Percentiles rank a stretch among this genome's conserved stretches.
Conservation (phyloP, 2,329 filamentous ascomycete species). For the Colletotrichum acutatum region DNA sequence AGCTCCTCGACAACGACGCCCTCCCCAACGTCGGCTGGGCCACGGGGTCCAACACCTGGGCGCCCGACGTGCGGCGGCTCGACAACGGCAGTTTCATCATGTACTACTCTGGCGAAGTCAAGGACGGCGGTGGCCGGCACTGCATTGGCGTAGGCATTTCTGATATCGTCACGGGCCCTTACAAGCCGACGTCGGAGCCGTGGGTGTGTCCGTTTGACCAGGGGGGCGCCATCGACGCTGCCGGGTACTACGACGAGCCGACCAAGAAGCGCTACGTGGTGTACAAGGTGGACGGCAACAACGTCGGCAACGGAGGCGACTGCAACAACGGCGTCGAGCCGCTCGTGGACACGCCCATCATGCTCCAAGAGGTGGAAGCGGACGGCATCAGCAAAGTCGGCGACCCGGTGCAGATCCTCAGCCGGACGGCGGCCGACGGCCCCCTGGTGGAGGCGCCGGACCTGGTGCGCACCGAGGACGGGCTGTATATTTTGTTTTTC, state of each 20-base stretch:
- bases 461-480: slow-evolving; percentile 56
- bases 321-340: slow-evolving; percentile 57
- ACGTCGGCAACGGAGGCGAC: slow-evolving; percentile 54
- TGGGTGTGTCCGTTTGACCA: slow-evolving; percentile 62
- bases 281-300: slow-evolving; percentile 76
- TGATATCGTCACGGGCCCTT: slow-evolving; percentile 61
- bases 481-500: slow-evolving; percentile 70
- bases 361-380: slow-evolving; percentile 62
- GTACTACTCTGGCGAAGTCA: slow-evolving; percentile 66
- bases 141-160: slow-evolving; percentile 69
- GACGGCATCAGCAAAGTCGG: slow-evolving; percentile 66
- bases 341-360: slow-evolving; percentile 61
- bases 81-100: slow-evolving; percentile 65
- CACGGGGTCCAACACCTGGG: slow-evolving; percentile 65
- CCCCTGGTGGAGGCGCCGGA: slow-evolving; percentile 72
- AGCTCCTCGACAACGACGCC: slow-evolving; percentile 62
- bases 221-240: slow-evolving; percentile 72
- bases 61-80: slow-evolving; percentile 67
- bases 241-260: slow-evolving; percentile 66
- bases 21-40: slow-evolving; percentile 67
- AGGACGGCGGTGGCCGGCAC: slow-evolving; percentile 53
- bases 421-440: slow-evolving; percentile 57
- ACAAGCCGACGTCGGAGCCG: slow-evolving; percentile 56
- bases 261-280: slow-evolving; percentile 66
- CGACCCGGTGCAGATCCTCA: slow-evolving; percentile 57